phyloP scores from a whole-genome alignment of 116 monocot genomes.

The Papilionanthe hybrid region DNA sequence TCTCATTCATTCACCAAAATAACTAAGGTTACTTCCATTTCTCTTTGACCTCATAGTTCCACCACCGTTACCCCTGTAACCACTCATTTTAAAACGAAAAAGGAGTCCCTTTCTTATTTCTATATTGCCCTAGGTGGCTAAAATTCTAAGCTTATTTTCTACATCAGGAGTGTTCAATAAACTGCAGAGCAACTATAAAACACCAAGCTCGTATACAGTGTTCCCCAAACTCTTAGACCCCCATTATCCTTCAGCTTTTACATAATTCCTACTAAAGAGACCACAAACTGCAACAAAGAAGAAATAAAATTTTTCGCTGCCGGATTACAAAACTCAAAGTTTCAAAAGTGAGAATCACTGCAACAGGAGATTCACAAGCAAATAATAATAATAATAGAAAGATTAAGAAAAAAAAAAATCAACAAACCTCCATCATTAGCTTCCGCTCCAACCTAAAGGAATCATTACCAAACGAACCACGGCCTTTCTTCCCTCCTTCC shows the following conservation, averaged over 20 bases:
- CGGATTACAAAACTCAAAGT: not conserved
- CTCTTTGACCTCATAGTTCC: not conserved
- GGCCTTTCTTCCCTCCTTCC: slow-evolving; percentile 23
- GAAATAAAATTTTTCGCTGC: not conserved
- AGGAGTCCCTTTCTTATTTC: not conserved
- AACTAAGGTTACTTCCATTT: not conserved
- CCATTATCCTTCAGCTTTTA: not conserved
- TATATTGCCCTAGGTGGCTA: not conserved
- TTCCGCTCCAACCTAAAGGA: slow-evolving; percentile 61
- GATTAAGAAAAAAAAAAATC: not conserved
- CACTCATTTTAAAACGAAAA: not conserved
- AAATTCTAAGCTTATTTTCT: not conserved
- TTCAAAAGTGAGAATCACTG: not conserved
- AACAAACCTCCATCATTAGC: slow-evolving; percentile 66
- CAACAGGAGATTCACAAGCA: not conserved
- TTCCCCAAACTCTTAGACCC: not conserved
- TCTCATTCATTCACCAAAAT: not conserved
- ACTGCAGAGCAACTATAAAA: not conserved
- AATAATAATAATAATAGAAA: no score
- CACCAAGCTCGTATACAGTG: not conserved
- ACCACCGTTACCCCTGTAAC: not conserved
- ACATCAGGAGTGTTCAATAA: not conserved
- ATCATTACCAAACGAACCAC: slow-evolving; percentile 16
- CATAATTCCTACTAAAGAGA: not conserved
- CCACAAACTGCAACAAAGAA: not conserved